Evolutionary conservation across 1,284 basidiomycete genomes (phyloP), one percentile per base, ranked within the genome.

Genomic region (Peniophora sp.): DNA sequence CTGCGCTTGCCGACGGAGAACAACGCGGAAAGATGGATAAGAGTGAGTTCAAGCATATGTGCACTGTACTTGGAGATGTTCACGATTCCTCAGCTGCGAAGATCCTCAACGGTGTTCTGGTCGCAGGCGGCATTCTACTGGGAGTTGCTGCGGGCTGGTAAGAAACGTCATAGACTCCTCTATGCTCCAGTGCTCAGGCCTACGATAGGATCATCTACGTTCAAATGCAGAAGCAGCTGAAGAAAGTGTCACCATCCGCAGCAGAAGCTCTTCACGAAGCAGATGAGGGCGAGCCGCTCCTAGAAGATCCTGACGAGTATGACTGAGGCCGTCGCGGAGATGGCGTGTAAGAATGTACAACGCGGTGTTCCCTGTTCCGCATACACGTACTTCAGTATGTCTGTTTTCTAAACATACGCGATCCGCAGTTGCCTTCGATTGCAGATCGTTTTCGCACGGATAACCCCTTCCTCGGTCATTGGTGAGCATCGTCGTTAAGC

Each of bases 1-100:
- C 85, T 41, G 72, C 73, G 22, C 68, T 92, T 17, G 85, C 89
- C 3, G 89, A 92, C 57, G 87, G 86, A 24, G 76, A 85, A 58
- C 80, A 83, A 55, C 74, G 89, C 42, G 73, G 70, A 27, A 70
- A 81, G 45, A 92, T 92, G 88, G 88, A 91, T 61, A 75, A 75
- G 17, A 74, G 85, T 86, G 69, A 54, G 74, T 50, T 12, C 12
- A 20, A 57, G n/a, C 3, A n/a, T 41, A 37, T n/a, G 17, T 22
- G 23, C 23, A 24, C 2, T 24, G 12, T 24, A 12, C 9, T 23
- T 18, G n/a, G n/a, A n/a, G n/a, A n/a, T n/a, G n/a, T n/a, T 24
- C 18, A 35, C 15, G 18, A 24, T 11, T n/a, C 24, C 32, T 45
- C 58, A 82, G 82, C 75, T 47, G 81, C 83, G 1, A 87, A 82